Conservation (phyloP, 306 rosid species). For the Hylodesmum podocarpum region DNA sequence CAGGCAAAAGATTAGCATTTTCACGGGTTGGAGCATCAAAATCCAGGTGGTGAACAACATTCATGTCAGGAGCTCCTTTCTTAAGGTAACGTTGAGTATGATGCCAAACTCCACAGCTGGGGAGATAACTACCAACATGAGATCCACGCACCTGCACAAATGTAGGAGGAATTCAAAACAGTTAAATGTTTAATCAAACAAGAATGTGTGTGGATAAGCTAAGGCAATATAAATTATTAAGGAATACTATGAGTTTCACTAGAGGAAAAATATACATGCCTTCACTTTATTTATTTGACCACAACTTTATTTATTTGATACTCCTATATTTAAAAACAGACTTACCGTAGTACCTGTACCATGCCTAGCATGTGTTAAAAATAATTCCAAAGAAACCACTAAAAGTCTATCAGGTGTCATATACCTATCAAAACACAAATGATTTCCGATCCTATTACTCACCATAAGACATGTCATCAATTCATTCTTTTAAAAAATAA, state of each 20-base stretch:
- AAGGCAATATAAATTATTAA: background rate
- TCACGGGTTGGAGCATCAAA: slow-evolving; percentile 99
- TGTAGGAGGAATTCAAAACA: slow-evolving; percentile 12
- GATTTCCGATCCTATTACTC: background rate
- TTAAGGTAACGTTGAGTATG: slow-evolving; percentile 83
- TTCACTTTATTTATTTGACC: background rate
- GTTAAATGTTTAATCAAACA: background rate
- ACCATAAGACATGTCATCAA: background rate
- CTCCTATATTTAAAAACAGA: background rate
- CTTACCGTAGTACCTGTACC: background rate
- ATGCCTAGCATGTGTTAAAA: background rate
- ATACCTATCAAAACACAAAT: background rate
- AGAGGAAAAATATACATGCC: background rate
- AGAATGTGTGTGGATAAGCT: slow-evolving; percentile 8
- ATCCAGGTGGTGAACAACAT: slow-evolving; percentile 84
- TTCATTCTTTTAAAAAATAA: background rate
- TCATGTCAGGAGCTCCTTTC: slow-evolving; percentile 62
- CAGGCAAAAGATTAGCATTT: slow-evolving; percentile 81
- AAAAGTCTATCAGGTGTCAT: background rate
- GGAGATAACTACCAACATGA: slow-evolving; percentile 89
- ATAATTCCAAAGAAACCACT: background rate
- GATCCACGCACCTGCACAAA: slow-evolving; percentile 84
- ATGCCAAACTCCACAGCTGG: slow-evolving; percentile 92
- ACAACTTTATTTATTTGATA: background rate
- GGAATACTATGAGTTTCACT: background rate